Conservation (phyloP, 2,329 filamentous ascomycete species). For the Dothideomycetidae sp. region DNA sequence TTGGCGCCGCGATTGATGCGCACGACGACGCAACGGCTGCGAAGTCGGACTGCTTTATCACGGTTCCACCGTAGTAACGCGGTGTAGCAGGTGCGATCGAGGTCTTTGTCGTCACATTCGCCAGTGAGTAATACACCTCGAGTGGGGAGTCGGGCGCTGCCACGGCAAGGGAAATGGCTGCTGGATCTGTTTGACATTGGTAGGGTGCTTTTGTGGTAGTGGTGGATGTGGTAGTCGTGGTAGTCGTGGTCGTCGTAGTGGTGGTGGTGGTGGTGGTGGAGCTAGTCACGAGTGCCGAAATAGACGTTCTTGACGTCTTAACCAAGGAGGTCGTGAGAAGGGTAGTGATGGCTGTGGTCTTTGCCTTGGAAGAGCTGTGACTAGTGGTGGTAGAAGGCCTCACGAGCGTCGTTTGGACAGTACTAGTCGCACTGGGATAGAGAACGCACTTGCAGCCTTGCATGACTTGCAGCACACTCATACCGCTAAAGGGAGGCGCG, state of each 20-base stretch:
- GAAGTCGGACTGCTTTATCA: no score
- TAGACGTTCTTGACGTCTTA: neutral
- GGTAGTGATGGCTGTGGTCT: neutral
- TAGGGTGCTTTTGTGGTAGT: neutral
- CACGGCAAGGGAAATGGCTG: no score
- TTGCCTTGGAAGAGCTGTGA: neutral
- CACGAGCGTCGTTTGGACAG: neutral
- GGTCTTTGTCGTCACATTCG: no score
- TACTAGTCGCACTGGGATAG: neutral
- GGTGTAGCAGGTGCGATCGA: no score
- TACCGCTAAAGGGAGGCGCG: neutral
- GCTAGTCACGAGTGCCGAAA: neutral
- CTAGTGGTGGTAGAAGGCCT: neutral
- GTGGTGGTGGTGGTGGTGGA: neutral
- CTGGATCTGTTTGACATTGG: no score
- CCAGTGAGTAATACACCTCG: no score
- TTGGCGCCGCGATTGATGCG: no score
- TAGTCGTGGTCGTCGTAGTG: neutral
- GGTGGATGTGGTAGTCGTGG: neutral
- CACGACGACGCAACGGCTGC: no score
- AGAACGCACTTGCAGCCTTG: neutral
- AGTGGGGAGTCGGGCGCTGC: no score
- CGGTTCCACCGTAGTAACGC: no score
- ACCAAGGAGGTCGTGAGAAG: neutral
- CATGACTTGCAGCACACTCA: neutral